Evolutionary conservation across 208 protist genomes (phyloP).

Genomic region (Acanthamoeba royreba): DNA sequence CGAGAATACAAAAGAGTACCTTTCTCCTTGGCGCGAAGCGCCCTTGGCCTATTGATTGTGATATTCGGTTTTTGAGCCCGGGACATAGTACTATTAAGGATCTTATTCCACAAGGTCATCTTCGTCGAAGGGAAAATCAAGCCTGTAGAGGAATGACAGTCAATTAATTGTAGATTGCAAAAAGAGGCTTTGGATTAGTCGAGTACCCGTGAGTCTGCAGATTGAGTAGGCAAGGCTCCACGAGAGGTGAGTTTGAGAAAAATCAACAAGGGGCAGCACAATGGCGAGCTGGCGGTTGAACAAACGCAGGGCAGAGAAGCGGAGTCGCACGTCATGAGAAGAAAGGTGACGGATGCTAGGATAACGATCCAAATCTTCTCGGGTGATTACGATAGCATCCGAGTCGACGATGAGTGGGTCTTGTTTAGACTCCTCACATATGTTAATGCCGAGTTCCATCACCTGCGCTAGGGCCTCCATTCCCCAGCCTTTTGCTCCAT

Average conservation of each 20-base stretch:
- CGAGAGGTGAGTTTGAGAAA: slow-evolving; percentile 26
- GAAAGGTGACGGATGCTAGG: neutral
- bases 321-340: neutral
- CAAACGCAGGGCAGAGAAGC: neutral
- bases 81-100: slow-evolving; percentile 40
- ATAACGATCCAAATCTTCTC: neutral
- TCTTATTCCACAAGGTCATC: slow-evolving; percentile 46
- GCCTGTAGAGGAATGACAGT: neutral
- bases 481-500: neutral
- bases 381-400: neutral
- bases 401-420: neutral
- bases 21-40: slow-evolving; percentile 22
- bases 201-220: neutral
- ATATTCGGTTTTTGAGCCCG: neutral
- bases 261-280: slow-evolving; percentile 48
- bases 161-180: too few relatives aligned
- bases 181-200: too few relatives aligned
- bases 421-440: neutral
- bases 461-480: neutral
- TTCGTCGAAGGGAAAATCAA: slow-evolving; percentile 43
- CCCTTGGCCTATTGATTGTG: slow-evolving; percentile 38
- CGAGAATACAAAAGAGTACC: neutral
- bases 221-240: slow-evolving; percentile 29
- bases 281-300: slow-evolving; percentile 33
- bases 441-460: neutral